Evolutionary conservation across 2,329 filamentous ascomycete species (phyloP).

Genomic region (Xylaria sp.): DNA sequence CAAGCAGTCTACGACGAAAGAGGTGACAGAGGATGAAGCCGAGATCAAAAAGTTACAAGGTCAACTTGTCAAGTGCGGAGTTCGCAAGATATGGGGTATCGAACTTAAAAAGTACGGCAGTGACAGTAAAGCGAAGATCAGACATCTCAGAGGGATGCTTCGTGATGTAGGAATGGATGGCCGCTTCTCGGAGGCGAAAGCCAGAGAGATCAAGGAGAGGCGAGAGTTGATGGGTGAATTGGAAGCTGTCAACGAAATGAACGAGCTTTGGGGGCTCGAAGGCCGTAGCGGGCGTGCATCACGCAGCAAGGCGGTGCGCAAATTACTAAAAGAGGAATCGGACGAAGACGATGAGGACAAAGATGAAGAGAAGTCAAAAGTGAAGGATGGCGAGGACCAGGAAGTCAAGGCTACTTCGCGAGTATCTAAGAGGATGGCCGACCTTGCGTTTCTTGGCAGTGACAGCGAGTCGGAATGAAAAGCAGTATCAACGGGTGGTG

Average conservation of each 20-base stretch:
- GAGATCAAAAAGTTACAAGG: conserved; percentile 89
- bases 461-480: conserved; percentile 68
- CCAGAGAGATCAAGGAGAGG: conserved; percentile 83
- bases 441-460: conserved; percentile 70
- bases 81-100: conserved; percentile 88
- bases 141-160: conserved; percentile 79
- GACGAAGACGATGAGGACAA: conserved; percentile 42
- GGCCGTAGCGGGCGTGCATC: conserved; percentile 47
- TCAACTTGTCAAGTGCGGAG: conserved; percentile 86
- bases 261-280: conserved; percentile 73
- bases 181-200: conserved; percentile 83
- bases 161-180: conserved; percentile 85
- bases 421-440: conserved; percentile 54
- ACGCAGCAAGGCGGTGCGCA: conserved; percentile 48
- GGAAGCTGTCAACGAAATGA: conserved; percentile 82
- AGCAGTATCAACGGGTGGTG: not conserved
- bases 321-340: conserved; percentile 46
- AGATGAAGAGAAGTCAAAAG: conserved; percentile 40
- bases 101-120: conserved; percentile 78
- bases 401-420: conserved; percentile 41
- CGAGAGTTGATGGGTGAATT: conserved; percentile 85
- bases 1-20: conserved; percentile 46
- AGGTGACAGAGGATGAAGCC: conserved; percentile 66
- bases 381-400: conserved; percentile 41
- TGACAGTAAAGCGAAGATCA: conserved; percentile 78